Evolutionary conservation across 2,329 filamentous ascomycete species (phyloP), one percentile per base, ranked within the genome.

Genomic region (Clathrospora elynae): DNA sequence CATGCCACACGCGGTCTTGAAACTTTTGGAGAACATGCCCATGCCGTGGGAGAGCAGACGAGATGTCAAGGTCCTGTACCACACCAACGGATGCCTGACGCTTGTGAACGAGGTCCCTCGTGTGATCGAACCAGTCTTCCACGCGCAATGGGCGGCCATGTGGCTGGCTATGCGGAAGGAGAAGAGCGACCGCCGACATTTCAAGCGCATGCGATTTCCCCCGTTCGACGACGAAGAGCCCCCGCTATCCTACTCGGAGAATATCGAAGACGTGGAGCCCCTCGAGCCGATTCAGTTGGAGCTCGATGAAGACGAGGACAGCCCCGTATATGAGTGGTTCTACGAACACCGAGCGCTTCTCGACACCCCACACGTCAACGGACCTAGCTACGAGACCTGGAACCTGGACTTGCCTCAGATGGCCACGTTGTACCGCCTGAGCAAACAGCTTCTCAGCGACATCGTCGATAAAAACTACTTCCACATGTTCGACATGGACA

Each of bases 91-190:
- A 19, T 99, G 95, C 66, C 73, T 99, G 73, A 99, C 93, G 2
- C 75, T 99, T 42, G 95, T 99, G 62, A 99, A 99, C 70, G 93
- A 99, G 75, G 90, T 86, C 5, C 93, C 95, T 10, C 83, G 95
- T 61, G 95, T 99, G 41, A 97, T 99, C 62, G 93, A 97, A 68
- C 93, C 93, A 0, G 88, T 99, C 3, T 99, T 95, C 72, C 91
- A 96, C 68, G 93, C 93, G 43, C 93, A 99, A 71, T 99, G 93
- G 93, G 93, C 93, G 9, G 95, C 92, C 40, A 99, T 99, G 93
- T 99, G 93, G 93, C 86, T 95, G 17, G 90, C 88, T 30, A 99
- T 99, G 93, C 85, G 93, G 61, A 87, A 95, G 61, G 93, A 99
- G 70, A 99, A 99, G 79, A 93, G 90, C 66, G 93, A 99, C 64